Evolutionary conservation across 257 asterid genomes (phyloP), one percentile per base, ranked within the genome.

Genomic region (Nemophila menziesii): DNA sequence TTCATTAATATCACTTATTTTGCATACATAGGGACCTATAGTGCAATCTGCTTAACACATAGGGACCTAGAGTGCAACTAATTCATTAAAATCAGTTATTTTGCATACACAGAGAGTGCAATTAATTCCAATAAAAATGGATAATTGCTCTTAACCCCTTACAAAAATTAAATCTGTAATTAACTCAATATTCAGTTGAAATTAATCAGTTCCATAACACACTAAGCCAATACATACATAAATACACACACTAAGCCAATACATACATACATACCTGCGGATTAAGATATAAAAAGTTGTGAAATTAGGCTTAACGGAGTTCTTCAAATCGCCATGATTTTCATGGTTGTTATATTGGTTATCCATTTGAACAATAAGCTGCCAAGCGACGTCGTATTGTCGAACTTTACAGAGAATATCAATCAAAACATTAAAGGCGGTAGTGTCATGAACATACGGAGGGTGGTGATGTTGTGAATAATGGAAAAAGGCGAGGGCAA

Each of bases 361-460:
- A 33, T 85, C 92, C 96, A 85, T 85, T 37, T 75, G 62, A 24
- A 77, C 22, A 40, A 82, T 67, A 27, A 79, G 69, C 64, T 86
- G 82, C 97, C 97, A 86, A 0, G 85, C 92, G 9, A 54, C 95
- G 11, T 86, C 97, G 8, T 77, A 86, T 44, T 86, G 97, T 41
- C 74, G 85, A 49, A 82, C 97, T 55, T 56, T 79, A 64, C 83
- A 71, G 60, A 82, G 41, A 36, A 72, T 67, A 56, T 82, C 92
- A 16, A 82, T 70, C 16, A 86, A 51, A 16, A 82, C 55, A 58
- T 82, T 77, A 69, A 77, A 79, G 4, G 92, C 67, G 3, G 74
- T 60, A 11, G 90, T 65, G 58, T 82, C 92, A 20, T 67, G 62
- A 4, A 54, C 16, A 5, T 69, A 40, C 42, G 58, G 60, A 23